Conservation (phyloP, 192 early-diverging fungal genomes). For the Cladochytrium replicatum region DNA sequence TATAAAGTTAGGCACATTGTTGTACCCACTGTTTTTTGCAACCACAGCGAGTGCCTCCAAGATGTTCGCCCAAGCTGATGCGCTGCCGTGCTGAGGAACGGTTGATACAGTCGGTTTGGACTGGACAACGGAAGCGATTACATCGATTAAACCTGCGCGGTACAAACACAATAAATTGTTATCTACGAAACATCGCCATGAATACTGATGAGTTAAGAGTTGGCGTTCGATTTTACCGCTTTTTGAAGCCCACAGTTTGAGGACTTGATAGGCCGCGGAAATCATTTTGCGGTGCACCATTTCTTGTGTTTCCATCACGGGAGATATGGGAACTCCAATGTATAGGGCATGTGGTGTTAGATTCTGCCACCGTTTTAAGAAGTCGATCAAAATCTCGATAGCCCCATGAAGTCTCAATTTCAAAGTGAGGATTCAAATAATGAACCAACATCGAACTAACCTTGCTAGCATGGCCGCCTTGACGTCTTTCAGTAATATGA, state of each 20-base stretch:
- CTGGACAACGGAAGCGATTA: no score
- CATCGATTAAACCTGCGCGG: conserved; percentile 14
- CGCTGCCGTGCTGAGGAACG: not conserved
- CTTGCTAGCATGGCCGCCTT: conserved; percentile 28
- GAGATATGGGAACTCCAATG: not conserved
- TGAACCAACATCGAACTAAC: conserved; percentile 5
- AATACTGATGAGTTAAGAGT: not conserved
- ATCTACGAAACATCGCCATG: conserved; percentile 18
- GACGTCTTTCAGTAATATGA: conserved; percentile 13
- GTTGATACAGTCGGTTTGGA: no score
- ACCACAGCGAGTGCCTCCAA: conserved; percentile 12
- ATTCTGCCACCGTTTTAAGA: conserved; percentile 26
- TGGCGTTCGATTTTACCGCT: conserved; percentile 19
- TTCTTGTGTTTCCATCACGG: not conserved
- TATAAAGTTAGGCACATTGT: no score
- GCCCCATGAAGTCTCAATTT: conserved; percentile 20
- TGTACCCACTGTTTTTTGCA: conserved; percentile 14
- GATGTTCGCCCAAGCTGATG: conserved; percentile 1
- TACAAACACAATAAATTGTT: conserved; percentile 27
- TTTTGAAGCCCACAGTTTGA: conserved; percentile 21
- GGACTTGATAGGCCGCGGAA: conserved; percentile 15
- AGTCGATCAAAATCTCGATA: conserved; percentile 21
- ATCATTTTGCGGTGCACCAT: conserved; percentile 15
- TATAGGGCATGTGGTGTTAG: not conserved
- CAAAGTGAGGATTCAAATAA: not conserved